phyloP scores from a whole-genome alignment of 2,329 filamentous ascomycete genomes.

The Talaromyces atroroseus region DNA sequence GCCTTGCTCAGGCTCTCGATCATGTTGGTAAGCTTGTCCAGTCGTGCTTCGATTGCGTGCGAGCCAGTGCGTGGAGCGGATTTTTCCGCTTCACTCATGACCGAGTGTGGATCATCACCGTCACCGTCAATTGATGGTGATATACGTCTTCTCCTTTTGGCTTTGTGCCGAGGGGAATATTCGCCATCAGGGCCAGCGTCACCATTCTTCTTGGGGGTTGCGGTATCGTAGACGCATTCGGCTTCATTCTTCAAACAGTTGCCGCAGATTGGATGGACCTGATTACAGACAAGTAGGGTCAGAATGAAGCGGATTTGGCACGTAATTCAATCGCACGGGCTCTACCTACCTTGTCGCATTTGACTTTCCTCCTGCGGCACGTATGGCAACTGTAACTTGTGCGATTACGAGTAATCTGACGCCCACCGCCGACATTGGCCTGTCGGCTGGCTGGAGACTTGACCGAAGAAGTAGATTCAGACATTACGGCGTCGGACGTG shows the following conservation, averaged over 20 bases:
- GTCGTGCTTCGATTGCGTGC: constrained; percentile 38
- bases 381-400: constrained; percentile 44
- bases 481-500: neutral
- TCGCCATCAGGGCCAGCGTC: constrained; percentile 13
- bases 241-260: constrained; percentile 41
- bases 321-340: neutral
- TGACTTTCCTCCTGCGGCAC: constrained; percentile 44
- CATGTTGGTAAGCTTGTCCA: constrained; percentile 42
- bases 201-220: constrained; percentile 22
- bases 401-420: constrained; percentile 44
- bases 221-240: constrained; percentile 39
- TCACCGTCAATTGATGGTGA: constrained; percentile 25
- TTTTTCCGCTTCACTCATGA: constrained; percentile 25
- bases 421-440: constrained; percentile 18
- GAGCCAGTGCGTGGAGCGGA: constrained; percentile 24
- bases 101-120: constrained; percentile 29
- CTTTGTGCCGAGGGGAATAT: constrained; percentile 24
- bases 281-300: neutral
- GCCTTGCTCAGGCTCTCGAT: constrained; percentile 39
- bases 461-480: neutral
- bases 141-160: constrained; percentile 31
- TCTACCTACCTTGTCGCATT: constrained; percentile 41
- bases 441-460: constrained; percentile 1
- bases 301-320: neutral
- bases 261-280: constrained; percentile 42